Conservation (phyloP, 1,139 yeast species). For the Sporopachydermia cereana region DNA sequence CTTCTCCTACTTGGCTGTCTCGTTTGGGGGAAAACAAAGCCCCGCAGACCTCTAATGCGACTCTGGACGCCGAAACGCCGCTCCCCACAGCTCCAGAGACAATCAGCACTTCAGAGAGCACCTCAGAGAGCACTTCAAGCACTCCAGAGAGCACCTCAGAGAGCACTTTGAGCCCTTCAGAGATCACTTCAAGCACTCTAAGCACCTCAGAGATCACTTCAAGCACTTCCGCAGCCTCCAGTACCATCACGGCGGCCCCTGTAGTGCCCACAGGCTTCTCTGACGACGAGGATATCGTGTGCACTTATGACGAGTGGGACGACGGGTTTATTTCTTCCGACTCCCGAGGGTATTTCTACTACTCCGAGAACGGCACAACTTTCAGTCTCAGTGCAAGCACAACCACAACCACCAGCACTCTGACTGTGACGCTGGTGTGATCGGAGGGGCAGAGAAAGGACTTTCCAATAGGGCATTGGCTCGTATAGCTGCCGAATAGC, state of each 20-base stretch:
- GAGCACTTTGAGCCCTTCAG: background rate
- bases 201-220: background rate
- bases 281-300: background rate
- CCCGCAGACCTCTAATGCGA: too few relatives aligned
- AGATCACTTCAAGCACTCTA: background rate
- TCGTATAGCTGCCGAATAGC: too few relatives aligned
- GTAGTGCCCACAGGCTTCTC: background rate
- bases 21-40: too few relatives aligned
- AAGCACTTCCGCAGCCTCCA: background rate
- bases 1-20: too few relatives aligned
- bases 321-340: conserved; percentile 4
- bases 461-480: too few relatives aligned
- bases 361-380: conserved; percentile 5
- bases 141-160: background rate
- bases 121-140: background rate
- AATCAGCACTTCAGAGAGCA: background rate
- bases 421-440: background rate
- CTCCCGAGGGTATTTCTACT: background rate
- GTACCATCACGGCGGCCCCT: conserved; percentile 1
- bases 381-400: background rate
- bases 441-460: too few relatives aligned
- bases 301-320: background rate
- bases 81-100: too few relatives aligned
- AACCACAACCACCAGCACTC: background rate
- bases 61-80: too few relatives aligned